phyloP scores from a whole-genome alignment of 495 filamentous ascomycete genomes.

The Podospora didyma region DNA sequence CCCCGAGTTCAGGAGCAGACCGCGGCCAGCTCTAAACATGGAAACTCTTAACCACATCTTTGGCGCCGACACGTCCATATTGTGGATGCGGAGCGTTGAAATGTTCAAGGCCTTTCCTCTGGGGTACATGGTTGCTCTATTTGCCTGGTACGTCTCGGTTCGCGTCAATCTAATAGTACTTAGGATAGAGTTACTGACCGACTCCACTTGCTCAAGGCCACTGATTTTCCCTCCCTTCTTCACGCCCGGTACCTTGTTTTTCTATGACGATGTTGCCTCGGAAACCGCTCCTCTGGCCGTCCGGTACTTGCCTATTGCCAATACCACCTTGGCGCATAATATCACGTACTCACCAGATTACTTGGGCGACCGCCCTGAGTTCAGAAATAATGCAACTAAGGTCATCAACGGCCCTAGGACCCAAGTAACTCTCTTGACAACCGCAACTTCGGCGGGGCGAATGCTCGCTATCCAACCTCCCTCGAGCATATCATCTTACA shows the following conservation, averaged over 20 bases:
- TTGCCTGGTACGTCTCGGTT: slow-evolving; percentile 7
- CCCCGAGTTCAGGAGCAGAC: background rate
- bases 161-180: background rate
- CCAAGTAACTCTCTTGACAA: background rate
- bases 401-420: slow-evolving; percentile 5
- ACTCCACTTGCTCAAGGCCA: background rate
- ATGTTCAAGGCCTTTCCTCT: background rate
- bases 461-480: slow-evolving; percentile 3
- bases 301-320: slow-evolving; percentile 4
- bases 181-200: background rate
- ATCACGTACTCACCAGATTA: slow-evolving; percentile 2
- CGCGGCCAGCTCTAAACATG: background rate
- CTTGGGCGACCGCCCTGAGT: slow-evolving; percentile 1
- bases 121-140: slow-evolving; percentile 5
- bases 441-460: slow-evolving; percentile 1
- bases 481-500: slow-evolving; percentile 4
- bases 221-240: slow-evolving; percentile 8
- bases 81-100: background rate
- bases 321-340: slow-evolving; percentile 1
- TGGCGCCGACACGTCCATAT: slow-evolving; percentile 4
- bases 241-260: background rate
- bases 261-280: background rate
- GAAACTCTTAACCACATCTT: slow-evolving; percentile 10
- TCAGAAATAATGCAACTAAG: background rate
- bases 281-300: background rate